A percentile compares a stretch with the other conserved stretches of the same genome.
Evolutionary conservation across 164 flowering plant genomes (phyloP).

Genomic region (Brasenia schreberi): DNA sequence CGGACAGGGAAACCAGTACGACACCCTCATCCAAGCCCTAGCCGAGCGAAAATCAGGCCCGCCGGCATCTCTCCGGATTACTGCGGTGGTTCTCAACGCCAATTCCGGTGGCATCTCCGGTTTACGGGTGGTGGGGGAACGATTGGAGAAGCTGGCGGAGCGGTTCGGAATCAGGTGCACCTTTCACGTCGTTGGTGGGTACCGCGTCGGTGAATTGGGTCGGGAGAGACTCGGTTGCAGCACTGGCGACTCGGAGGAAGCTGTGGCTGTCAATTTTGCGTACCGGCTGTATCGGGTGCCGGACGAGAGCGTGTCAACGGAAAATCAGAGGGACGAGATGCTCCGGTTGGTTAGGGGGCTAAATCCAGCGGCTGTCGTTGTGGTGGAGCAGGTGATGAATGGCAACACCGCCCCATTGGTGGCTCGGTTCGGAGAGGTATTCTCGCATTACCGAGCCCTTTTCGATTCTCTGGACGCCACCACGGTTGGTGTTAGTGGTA

Average conservation of each 20-base stretch:
- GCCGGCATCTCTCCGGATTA: conserved; percentile 29
- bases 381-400: conserved; percentile 81
- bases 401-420: conserved; percentile 65
- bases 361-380: conserved; percentile 46
- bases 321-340: conserved; percentile 72
- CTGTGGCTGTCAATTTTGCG: conserved; percentile 69
- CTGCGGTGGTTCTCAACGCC: conserved; percentile 25
- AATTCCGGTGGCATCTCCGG: background rate
- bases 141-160: conserved; percentile 32
- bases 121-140: conserved; percentile 21
- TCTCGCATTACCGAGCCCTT: conserved; percentile 44
- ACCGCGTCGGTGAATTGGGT: conserved; percentile 26
- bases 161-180: conserved; percentile 25
- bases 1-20: conserved; percentile 57
- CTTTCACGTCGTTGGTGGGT: conserved; percentile 15
- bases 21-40: conserved; percentile 45
- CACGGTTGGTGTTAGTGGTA: conserved; percentile 5
- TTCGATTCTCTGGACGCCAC: conserved; percentile 64
- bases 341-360: conserved; percentile 61
- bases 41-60: conserved; percentile 14
- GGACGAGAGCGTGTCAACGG: conserved; percentile 90
- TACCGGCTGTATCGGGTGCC: conserved; percentile 46
- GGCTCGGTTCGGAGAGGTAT: conserved; percentile 43
- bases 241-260: conserved; percentile 27
- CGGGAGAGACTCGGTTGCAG: conserved; percentile 36